A percentile compares a stretch with the other conserved stretches of the same genome.
Evolutionary conservation across 495 filamentous ascomycete genomes (phyloP).

Genomic region (Hypoxylon crocopeplum): DNA sequence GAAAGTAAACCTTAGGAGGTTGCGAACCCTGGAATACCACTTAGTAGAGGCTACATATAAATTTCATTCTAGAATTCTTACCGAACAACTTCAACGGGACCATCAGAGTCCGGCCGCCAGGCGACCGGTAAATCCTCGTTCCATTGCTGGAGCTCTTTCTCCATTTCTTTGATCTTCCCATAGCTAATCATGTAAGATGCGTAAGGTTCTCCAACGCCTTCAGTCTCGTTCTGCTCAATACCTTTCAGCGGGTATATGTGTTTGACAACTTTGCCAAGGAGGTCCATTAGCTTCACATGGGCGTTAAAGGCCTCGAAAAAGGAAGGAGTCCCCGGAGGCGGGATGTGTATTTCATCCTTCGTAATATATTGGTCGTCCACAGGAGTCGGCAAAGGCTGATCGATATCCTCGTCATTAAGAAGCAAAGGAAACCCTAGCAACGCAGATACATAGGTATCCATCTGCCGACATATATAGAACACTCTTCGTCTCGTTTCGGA

Average conservation of each 20-base stretch:
- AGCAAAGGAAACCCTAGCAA: conserved; percentile 85
- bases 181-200: conserved; percentile 83
- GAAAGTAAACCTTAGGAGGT: conserved; percentile 84
- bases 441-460: conserved; percentile 93
- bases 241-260: conserved; percentile 89
- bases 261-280: conserved; percentile 84
- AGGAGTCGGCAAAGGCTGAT: conserved; percentile 83
- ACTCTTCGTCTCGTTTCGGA: conserved; percentile 81
- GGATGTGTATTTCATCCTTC: conserved; percentile 70
- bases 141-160: conserved; percentile 84
- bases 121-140: conserved; percentile 76
- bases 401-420: conserved; percentile 86
- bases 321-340: conserved; percentile 77
- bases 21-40: conserved; percentile 69
- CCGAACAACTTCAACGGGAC: conserved; percentile 75
- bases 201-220: conserved; percentile 44
- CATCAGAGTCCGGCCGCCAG: conserved; percentile 77
- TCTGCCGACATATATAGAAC: conserved; percentile 90
- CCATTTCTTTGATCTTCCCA: conserved; percentile 87
- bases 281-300: conserved; percentile 76
- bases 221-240: conserved; percentile 62
- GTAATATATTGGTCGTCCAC: conserved; percentile 95
- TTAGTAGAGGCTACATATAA: conserved; percentile 28
- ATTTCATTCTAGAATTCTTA: conserved; percentile 48
- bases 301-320: conserved; percentile 84